Percentiles rank a stretch among this genome's conserved stretches.
phyloP scores from a whole-genome alignment of 2,329 filamentous ascomycete species.

The Nectriaceae sp. region DNA sequence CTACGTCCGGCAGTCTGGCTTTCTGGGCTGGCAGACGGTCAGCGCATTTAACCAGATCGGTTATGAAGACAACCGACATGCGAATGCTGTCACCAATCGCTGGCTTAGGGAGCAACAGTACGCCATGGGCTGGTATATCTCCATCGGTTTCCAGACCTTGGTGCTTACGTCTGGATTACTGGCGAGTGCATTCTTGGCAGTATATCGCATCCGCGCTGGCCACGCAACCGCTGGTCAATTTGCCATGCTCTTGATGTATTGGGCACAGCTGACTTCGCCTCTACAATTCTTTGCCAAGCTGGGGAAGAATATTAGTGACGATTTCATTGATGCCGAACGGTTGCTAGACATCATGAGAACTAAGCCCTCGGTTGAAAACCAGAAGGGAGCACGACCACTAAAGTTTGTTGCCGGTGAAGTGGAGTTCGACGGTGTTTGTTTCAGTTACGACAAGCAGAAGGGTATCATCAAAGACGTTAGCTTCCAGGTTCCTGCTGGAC shows the following conservation, averaged over 20 bases:
- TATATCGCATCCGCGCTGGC: constrained; percentile 66
- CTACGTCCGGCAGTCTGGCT: constrained; percentile 55
- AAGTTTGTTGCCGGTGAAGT: constrained; percentile 55
- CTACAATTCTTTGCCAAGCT: constrained; percentile 68
- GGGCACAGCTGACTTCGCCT: constrained; percentile 71
- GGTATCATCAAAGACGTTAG: constrained; percentile 56
- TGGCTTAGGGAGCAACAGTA: constrained; percentile 41
- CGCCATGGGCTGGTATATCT: constrained; percentile 48
- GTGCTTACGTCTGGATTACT: constrained; percentile 71
- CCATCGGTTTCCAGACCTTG: constrained; percentile 58
- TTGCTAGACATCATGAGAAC: constrained; percentile 60
- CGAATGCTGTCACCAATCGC: constrained; percentile 47
- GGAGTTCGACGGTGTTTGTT: constrained; percentile 56
- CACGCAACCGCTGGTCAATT: constrained; percentile 66
- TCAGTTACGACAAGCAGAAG: constrained; percentile 62
- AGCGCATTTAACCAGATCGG: constrained; percentile 60
- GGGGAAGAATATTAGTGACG: constrained; percentile 56
- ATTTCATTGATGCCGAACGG: constrained; percentile 59
- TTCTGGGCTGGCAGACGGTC: constrained; percentile 61
- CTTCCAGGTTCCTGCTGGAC: constrained; percentile 52
- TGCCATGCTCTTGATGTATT: constrained; percentile 71
- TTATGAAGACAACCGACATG: constrained; percentile 57
- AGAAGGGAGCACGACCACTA: constrained; percentile 50
- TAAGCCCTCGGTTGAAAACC: constrained; percentile 56
- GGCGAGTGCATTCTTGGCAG: constrained; percentile 60